phyloP scores from a whole-genome alignment of 2,329 filamentous ascomycete species.

The Thelonectria blattea region DNA sequence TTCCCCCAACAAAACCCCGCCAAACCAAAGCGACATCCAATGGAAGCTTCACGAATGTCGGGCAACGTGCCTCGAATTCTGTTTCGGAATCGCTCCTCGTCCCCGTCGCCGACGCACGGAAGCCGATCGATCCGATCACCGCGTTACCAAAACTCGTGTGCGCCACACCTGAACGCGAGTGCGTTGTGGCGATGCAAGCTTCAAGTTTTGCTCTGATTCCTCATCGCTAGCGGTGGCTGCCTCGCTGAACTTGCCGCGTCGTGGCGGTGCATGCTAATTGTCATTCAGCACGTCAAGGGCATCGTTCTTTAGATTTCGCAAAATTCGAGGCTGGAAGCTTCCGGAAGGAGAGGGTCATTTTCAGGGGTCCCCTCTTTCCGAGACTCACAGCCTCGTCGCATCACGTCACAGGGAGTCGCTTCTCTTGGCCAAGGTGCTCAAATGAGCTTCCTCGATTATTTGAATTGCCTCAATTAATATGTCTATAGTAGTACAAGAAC shows the following conservation, averaged over 20 bases:
- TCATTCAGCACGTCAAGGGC: constrained; percentile 3
- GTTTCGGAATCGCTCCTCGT: constrained; percentile 7
- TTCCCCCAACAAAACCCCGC: too few relatives aligned
- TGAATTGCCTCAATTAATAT: too few relatives aligned
- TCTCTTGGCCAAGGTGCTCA: constrained; percentile 16
- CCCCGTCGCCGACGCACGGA: not conserved
- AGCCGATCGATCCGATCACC: constrained; percentile 10
- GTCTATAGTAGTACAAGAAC: not conserved
- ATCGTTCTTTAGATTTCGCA: not conserved
- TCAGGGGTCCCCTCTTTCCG: not conserved
- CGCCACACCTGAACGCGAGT: constrained; percentile 19
- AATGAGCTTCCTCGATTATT: constrained; percentile 1
- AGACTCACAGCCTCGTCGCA: not conserved
- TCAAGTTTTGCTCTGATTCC: not conserved
- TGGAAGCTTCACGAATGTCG: too few relatives aligned
- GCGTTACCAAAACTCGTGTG: constrained; percentile 7
- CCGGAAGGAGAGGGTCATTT: not conserved
- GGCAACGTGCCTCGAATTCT: constrained; percentile 11
- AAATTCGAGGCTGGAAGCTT: not conserved
- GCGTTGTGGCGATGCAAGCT: constrained; percentile 7
- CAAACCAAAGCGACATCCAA: too few relatives aligned
- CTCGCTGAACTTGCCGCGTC: not conserved
- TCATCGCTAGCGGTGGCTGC: not conserved
- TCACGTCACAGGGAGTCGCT: constrained; percentile 2
- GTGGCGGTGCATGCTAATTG: constrained; percentile 10